These are phyloP conservation scores for Ormosia emarginata DNA, from an alignment of 306 rosid species.

Conservation along the genomic window DNA sequence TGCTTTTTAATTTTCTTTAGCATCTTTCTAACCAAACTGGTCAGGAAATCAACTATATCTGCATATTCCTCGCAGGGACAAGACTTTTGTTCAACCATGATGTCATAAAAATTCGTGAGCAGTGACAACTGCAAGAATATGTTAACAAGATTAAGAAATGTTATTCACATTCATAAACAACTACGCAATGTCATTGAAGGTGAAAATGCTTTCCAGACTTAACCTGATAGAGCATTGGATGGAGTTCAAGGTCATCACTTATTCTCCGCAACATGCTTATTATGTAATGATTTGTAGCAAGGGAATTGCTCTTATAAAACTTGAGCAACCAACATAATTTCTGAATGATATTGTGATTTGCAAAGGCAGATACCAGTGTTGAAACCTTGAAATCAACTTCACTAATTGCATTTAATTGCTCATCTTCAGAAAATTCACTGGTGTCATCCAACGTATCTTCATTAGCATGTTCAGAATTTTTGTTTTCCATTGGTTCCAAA, in stretches of 20 bases:
- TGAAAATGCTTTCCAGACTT: constrained; percentile 21
- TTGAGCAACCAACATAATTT: constrained; percentile 91
- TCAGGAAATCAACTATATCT: constrained; percentile 64
- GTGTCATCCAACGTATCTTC: constrained; percentile 44
- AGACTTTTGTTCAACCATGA: constrained; percentile 74
- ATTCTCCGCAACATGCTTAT: constrained; percentile 66
- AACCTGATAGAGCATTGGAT: constrained; percentile 96
- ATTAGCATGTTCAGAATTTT: constrained; percentile 35
- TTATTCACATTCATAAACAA: constrained; percentile 18
- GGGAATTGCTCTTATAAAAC: constrained; percentile 86
- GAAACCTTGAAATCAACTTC: constrained; percentile 93
- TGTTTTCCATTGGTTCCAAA: constrained; percentile 27
- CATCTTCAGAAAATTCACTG: constrained; percentile 69
- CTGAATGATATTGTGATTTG: constrained; percentile 71
- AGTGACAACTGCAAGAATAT: constrained; percentile 74
- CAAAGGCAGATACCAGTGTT: constrained; percentile 67
- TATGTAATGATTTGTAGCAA: constrained; percentile 73
- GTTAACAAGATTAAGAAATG: constrained; percentile 9
- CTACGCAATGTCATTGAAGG: constrained; percentile 8
- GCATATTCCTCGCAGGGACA: constrained; percentile 61
- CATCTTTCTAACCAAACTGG: constrained; percentile 74
- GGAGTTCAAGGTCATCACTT: constrained; percentile 77
- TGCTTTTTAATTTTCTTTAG: constrained; percentile 79
- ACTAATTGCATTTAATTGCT: constrained; percentile 48
- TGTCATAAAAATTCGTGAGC: constrained; percentile 65